Conservation (phyloP, 2,329 filamentous ascomycete genomes). For the Furcasterigmium sp. region DNA sequence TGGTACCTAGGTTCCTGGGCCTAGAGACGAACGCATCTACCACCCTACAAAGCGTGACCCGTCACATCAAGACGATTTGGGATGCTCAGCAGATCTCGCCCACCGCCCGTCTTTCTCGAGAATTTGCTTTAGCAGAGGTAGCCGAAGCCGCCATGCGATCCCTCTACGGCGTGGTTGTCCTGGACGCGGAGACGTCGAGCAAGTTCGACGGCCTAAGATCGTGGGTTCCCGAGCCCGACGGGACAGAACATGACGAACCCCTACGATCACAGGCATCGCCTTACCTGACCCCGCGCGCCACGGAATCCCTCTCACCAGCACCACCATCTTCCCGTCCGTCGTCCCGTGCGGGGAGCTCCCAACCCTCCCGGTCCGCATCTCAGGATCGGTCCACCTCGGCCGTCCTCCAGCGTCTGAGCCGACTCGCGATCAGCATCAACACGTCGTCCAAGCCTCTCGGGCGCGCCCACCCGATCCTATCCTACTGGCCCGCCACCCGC, state of each 20-base stretch:
- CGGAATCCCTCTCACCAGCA: conserved; percentile 1
- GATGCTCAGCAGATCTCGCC: background rate
- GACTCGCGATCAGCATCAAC: conserved; percentile 7
- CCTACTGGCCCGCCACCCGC: conserved; percentile 32
- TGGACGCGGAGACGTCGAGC: conserved; percentile 5
- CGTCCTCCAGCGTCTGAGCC: conserved; percentile 12
- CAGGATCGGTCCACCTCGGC: background rate
- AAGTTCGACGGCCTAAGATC: background rate
- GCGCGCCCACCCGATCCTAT: conserved; percentile 20
- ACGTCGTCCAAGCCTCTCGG: background rate
- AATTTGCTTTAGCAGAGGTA: conserved; percentile 9
- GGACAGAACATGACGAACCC: background rate
- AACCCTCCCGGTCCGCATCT: background rate
- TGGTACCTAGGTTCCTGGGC: background rate
- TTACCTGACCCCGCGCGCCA: conserved; percentile 8
- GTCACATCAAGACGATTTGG: background rate
- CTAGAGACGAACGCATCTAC: background rate
- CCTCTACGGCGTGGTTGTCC: conserved; percentile 7
- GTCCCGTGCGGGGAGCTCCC: background rate
- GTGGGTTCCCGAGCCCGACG: conserved; percentile 4
- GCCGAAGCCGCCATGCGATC: conserved; percentile 10
- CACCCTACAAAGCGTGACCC: conserved; percentile 6
- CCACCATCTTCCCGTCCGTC: conserved; percentile 2
- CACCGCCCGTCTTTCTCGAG: conserved; percentile 6
- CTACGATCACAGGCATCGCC: background rate